Evolutionary conservation across 2,329 filamentous ascomycete genomes (phyloP).

Genomic region (Penicillium hordei): DNA sequence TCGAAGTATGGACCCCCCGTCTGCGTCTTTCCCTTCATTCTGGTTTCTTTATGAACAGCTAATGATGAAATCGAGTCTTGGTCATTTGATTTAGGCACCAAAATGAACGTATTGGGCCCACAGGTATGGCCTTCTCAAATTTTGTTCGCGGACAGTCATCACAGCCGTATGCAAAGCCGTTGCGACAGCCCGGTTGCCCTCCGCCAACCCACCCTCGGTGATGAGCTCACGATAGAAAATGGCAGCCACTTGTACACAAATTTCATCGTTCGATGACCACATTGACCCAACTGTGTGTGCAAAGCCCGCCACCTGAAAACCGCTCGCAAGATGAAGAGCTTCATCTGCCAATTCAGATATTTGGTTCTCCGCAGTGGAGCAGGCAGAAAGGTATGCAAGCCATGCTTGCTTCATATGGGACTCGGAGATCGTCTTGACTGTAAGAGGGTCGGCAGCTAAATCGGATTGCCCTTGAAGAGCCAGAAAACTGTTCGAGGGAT

Average conservation of each 20-base stretch:
- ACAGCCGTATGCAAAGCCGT: not conserved
- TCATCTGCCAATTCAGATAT: conserved; percentile 30
- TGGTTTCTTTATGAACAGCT: too few relatives aligned
- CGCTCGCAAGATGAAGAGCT: conserved; percentile 36
- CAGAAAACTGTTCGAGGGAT: not conserved
- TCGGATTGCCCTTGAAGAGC: not conserved
- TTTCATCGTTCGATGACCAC: conserved; percentile 30
- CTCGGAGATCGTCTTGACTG: not conserved
- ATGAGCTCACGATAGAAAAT: not conserved
- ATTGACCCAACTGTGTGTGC: conserved; percentile 36
- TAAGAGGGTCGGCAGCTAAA: not conserved
- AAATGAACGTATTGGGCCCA: conserved; percentile 2
- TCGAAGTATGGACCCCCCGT: too few relatives aligned
- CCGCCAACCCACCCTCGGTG: too few relatives aligned
- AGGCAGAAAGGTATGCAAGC: conserved; percentile 42
- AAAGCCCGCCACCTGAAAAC: conserved; percentile 41
- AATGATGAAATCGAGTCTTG: too few relatives aligned
- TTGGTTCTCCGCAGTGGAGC: conserved; percentile 36
- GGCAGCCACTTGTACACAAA: conserved; percentile 24
- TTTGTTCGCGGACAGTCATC: not conserved
- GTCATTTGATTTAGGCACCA: not conserved
- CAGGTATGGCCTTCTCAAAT: not conserved
- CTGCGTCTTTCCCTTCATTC: too few relatives aligned
- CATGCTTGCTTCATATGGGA: conserved; percentile 4
- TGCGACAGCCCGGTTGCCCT: not conserved